Evolutionary conservation across 176 grass and related monocot species (phyloP).

Genomic region (Tuctoria greenei): DNA sequence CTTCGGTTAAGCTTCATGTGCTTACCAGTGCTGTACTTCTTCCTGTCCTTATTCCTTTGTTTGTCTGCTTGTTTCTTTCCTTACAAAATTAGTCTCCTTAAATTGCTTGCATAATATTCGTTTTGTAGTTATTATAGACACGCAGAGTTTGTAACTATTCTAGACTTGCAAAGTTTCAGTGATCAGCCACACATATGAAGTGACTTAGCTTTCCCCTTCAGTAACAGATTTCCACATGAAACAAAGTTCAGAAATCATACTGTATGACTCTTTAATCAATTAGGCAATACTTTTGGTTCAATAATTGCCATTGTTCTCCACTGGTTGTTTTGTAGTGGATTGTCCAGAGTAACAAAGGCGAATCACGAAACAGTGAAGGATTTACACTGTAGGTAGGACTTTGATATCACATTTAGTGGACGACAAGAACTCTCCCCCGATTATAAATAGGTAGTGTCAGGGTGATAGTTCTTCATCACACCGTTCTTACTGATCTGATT

Average conservation of each 20-base stretch:
- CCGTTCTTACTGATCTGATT: constrained; percentile 24
- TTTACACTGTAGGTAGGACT: constrained; percentile 34
- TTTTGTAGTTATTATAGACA: constrained; percentile 19
- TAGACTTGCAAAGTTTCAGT: constrained; percentile 3
- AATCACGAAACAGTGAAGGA: constrained; percentile 36
- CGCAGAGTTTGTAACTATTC: background rate
- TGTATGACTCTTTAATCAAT: constrained; percentile 9
- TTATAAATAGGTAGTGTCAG: constrained; percentile 31
- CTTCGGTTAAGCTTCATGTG: constrained; percentile 19
- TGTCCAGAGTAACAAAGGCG: constrained; percentile 36
- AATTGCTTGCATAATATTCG: background rate
- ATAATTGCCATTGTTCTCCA: constrained; percentile 47
- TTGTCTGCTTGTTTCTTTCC: background rate
- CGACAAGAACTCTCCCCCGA: constrained; percentile 32
- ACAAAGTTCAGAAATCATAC: constrained; percentile 25
- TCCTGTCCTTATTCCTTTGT: background rate
- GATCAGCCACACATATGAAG: constrained; percentile 9
- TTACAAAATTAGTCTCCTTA: background rate
- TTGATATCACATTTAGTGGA: constrained; percentile 55
- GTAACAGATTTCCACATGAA: constrained; percentile 32
- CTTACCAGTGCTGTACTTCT: background rate
- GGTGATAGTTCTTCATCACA: constrained; percentile 7
- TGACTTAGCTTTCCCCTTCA: constrained; percentile 1
- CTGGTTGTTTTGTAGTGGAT: constrained; percentile 45
- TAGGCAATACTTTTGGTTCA: constrained; percentile 17